phyloP scores from a whole-genome alignment of 2,329 filamentous ascomycete species.

The Furcasterigmium furcatum region DNA sequence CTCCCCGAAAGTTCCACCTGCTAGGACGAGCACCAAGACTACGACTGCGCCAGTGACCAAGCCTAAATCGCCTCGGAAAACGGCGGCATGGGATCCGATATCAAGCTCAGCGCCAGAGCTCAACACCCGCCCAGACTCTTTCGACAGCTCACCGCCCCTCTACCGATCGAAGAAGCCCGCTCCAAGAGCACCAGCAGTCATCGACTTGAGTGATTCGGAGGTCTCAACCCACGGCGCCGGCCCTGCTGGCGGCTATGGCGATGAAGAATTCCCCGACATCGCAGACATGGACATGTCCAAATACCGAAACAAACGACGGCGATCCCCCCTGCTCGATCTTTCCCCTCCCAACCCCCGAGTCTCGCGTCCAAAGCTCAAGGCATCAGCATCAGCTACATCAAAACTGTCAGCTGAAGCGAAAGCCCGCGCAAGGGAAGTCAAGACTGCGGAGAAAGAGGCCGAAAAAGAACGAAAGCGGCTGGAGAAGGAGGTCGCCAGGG shows the following conservation, averaged over 20 bases:
- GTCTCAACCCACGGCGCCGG: not conserved
- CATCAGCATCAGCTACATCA: conserved; percentile 4
- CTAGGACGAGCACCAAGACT: not conserved
- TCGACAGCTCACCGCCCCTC: conserved; percentile 10
- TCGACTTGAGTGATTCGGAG: conserved; percentile 32
- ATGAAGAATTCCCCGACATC: conserved; percentile 48
- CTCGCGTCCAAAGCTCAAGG: not conserved
- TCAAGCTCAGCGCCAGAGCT: conserved; percentile 49
- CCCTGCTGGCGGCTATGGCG: conserved; percentile 13
- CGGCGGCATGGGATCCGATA: conserved; percentile 44
- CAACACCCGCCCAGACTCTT: not conserved
- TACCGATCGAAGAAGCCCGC: conserved; percentile 1
- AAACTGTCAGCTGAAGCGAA: conserved; percentile 32
- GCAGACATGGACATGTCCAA: conserved; percentile 32
- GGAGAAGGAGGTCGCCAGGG: conserved; percentile 57
- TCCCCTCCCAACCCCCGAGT: not conserved
- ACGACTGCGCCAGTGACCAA: conserved; percentile 3
- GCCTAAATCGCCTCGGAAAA: conserved; percentile 13
- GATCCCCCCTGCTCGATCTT: not conserved
- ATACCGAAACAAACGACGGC: conserved; percentile 10
- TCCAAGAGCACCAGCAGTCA: conserved; percentile 17
- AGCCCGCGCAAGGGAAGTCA: conserved; percentile 37
- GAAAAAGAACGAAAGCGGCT: conserved; percentile 54
- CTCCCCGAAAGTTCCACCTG: not conserved
- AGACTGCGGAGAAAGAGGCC: conserved; percentile 44